These are phyloP conservation scores for Tirmania nivea DNA, from an alignment of 495 filamentous ascomycete genomes.

Conservation along the genomic window DNA sequence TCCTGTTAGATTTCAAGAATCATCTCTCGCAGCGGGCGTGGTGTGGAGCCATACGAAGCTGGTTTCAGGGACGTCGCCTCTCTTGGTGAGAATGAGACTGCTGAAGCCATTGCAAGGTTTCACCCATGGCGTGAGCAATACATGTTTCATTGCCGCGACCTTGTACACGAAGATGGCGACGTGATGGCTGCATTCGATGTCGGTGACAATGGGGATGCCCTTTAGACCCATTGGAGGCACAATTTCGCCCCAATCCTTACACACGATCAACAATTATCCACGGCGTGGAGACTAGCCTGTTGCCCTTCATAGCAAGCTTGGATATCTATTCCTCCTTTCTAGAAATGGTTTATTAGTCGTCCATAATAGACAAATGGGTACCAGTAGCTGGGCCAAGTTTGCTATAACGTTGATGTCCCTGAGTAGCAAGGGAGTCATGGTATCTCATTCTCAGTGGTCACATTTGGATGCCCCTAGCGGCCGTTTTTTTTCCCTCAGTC, in stretches of 20 bases:
- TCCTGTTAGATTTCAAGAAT: constrained; percentile 31
- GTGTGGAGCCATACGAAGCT: constrained; percentile 29
- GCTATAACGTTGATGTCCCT: constrained; percentile 39
- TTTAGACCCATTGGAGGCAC: constrained; percentile 10
- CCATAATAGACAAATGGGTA: too few species aligned
- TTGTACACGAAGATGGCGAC: constrained; percentile 28
- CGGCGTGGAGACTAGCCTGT: constrained; percentile 1
- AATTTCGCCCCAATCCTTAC: constrained; percentile 7
- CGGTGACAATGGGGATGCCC: constrained; percentile 8
- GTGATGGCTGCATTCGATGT: constrained; percentile 30
- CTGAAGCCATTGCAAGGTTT: constrained; percentile 28
- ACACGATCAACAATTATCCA: constrained; percentile 1
- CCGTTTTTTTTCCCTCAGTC: too few species aligned
- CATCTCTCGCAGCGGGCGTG: constrained; percentile 22
- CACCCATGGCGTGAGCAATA: constrained; percentile 33
- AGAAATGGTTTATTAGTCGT: not conserved
- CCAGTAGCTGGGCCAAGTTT: constrained; percentile 31
- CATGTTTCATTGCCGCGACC: constrained; percentile 29
- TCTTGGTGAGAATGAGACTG: constrained; percentile 22
- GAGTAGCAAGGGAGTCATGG: not conserved
- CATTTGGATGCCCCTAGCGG: too few species aligned
- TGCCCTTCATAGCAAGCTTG: constrained; percentile 10
- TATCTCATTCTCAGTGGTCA: too few species aligned
- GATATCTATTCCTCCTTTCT: constrained; percentile 11
- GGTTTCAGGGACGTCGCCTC: constrained; percentile 14